A percentile compares a stretch with the other conserved stretches of the same genome.
Conservation (phyloP, 352 stramenopile species). For the Globisporangium middletonii region DNA sequence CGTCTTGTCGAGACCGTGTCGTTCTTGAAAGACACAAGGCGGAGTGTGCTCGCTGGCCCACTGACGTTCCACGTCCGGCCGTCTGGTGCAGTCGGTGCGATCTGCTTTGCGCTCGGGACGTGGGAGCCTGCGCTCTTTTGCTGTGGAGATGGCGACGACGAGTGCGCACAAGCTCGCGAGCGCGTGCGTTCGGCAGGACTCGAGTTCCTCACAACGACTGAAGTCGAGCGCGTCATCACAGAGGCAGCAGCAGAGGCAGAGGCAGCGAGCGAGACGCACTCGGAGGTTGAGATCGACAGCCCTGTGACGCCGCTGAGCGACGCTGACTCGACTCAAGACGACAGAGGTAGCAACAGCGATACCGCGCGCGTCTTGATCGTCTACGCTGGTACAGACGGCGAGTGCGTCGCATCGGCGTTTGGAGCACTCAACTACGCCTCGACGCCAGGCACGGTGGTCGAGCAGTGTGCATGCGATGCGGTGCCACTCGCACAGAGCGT, state of each 20-base stretch:
- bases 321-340: too few relatives aligned
- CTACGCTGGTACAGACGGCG: conserved; percentile 1
- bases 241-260: not conserved
- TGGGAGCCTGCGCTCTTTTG: conserved; percentile 34
- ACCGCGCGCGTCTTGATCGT: not conserved
- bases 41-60: conserved; percentile 27
- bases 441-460: not conserved
- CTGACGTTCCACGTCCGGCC: conserved; percentile 35
- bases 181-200: not conserved
- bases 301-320: too few relatives aligned
- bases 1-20: conserved; percentile 37
- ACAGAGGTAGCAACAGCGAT: not conserved
- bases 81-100: conserved; percentile 35
- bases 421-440: not conserved
- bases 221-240: not conserved
- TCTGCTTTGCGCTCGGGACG: conserved; percentile 35
- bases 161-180: not conserved
- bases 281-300: not conserved
- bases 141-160: not conserved
- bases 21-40: conserved; percentile 43
- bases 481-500: conserved; percentile 15
- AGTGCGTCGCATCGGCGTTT: conserved; percentile 3
- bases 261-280: not conserved
- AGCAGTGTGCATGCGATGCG: conserved; percentile 11
- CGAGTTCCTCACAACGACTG: conserved; percentile 16